Evolutionary conservation across 2,329 filamentous ascomycete genomes (phyloP).

Genomic region (Nemania diffusa): DNA sequence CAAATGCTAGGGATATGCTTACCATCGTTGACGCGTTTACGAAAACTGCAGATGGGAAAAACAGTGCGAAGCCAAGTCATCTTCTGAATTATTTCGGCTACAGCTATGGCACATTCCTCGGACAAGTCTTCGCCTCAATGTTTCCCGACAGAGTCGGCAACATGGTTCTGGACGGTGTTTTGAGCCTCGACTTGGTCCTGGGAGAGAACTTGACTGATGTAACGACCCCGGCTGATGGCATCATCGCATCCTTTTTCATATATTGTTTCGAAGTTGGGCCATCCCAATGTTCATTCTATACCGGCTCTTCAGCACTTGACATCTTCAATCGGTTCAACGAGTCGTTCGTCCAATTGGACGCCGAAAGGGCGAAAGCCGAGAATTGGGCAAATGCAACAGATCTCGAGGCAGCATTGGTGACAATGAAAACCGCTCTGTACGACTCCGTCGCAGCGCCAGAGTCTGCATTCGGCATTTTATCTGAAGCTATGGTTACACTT

Average conservation of each 20-base stretch:
- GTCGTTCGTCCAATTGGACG: conserved; percentile 22
- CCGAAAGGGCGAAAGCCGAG: conserved; percentile 7
- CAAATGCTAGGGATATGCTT: conserved; percentile 26
- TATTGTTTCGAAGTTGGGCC: conserved; percentile 25
- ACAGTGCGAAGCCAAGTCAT: conserved; percentile 18
- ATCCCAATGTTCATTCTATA: conserved; percentile 17
- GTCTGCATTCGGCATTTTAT: neutral
- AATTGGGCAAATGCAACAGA: conserved; percentile 27
- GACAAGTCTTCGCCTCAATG: conserved; percentile 29
- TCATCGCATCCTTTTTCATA: conserved; percentile 26
- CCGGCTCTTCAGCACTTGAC: conserved; percentile 14
- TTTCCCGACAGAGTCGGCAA: conserved; percentile 23
- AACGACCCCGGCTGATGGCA: conserved; percentile 18
- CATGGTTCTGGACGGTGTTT: conserved; percentile 27
- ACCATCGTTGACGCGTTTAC: conserved; percentile 27
- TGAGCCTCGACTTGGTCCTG: conserved; percentile 20
- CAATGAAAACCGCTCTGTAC: conserved; percentile 22
- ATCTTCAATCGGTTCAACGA: conserved; percentile 24
- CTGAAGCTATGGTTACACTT: conserved; percentile 23
- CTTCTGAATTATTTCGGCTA: conserved; percentile 31
- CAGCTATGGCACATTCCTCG: conserved; percentile 29
- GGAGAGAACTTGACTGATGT: conserved; percentile 15
- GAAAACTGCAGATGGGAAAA: conserved; percentile 16
- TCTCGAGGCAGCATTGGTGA: conserved; percentile 22
- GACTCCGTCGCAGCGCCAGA: conserved; percentile 11